phyloP scores from a whole-genome alignment of 495 filamentous ascomycete species.

The Penicillium bialowiezense region DNA sequence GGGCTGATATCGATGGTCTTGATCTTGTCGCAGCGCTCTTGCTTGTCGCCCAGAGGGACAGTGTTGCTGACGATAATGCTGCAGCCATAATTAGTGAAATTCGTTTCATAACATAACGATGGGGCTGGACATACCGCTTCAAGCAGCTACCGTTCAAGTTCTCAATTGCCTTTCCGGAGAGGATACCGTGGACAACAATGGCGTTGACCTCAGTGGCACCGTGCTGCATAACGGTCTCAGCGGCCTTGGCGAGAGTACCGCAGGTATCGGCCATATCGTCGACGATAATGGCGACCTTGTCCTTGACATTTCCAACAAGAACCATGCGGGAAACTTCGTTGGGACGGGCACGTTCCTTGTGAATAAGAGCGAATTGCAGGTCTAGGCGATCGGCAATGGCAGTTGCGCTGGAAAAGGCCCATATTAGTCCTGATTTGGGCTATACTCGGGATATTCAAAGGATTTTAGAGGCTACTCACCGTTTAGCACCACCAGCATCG shows the following conservation, averaged over 20 bases:
- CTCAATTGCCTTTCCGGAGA: constrained; percentile 88
- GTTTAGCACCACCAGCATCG: constrained; percentile 94
- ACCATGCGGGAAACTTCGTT: constrained; percentile 98
- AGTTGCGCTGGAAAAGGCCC: constrained; percentile 60
- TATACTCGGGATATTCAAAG: not conserved
- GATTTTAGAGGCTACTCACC: constrained; percentile 50
- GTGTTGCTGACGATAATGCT: constrained; percentile 94
- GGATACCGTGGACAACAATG: constrained; percentile 93
- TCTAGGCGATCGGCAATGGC: constrained; percentile 93
- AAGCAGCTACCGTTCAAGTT: constrained; percentile 79
- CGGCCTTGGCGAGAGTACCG: constrained; percentile 90
- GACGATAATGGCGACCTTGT: constrained; percentile 71
- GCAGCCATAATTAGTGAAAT: constrained; percentile 9
- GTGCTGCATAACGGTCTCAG: constrained; percentile 85
- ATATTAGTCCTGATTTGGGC: constrained; percentile 3
- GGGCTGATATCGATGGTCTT: constrained; percentile 92
- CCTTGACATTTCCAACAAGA: constrained; percentile 62
- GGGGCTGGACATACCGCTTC: constrained; percentile 21
- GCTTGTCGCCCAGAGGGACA: constrained; percentile 80
- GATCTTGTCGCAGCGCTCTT: constrained; percentile 70
- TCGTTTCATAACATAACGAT: too few relatives aligned
- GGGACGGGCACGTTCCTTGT: constrained; percentile 93
- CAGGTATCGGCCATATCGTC: constrained; percentile 90
- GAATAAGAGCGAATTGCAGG: constrained; percentile 94
- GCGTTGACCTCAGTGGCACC: constrained; percentile 86